Percentiles rank a stretch among this genome's conserved stretches.
phyloP scores from a whole-genome alignment of 495 filamentous ascomycete species.

The Clohesyomyces aquaticus region DNA sequence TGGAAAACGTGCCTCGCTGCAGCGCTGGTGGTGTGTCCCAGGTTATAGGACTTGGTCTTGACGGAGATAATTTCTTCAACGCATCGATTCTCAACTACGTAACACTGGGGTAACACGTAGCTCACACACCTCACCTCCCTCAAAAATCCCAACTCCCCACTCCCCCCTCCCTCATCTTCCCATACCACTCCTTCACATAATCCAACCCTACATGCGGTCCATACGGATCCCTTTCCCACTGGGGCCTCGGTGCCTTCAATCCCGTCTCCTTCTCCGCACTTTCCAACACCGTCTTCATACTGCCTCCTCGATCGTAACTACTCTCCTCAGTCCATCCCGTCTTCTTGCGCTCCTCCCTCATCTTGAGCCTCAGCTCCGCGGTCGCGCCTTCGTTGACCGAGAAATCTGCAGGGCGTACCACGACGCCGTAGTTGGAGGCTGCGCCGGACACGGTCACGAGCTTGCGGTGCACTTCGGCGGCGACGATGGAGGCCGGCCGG shows the following conservation, averaged over 20 bases:
- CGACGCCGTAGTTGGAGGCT: slow-evolving; percentile 51
- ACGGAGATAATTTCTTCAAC: no score
- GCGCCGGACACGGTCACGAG: slow-evolving; percentile 55
- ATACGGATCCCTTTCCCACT: slow-evolving; percentile 66
- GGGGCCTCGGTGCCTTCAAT: slow-evolving; percentile 63
- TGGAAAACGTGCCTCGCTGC: no score
- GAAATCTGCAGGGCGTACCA: slow-evolving; percentile 45
- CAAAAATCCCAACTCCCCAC: slow-evolving; percentile 20
- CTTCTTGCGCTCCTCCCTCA: slow-evolving; percentile 35
- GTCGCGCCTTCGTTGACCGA: slow-evolving; percentile 45
- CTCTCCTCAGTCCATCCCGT: slow-evolving; percentile 14
- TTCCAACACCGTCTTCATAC: slow-evolving; percentile 45
- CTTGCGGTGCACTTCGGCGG: slow-evolving; percentile 53
- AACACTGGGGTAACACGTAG: no score
- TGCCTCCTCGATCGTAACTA: slow-evolving; percentile 52
- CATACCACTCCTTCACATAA: slow-evolving; percentile 69
- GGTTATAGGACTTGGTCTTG: no score
- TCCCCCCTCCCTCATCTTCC: slow-evolving; percentile 52
- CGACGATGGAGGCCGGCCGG: slow-evolving; percentile 52
- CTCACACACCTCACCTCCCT: no score
- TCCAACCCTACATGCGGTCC: slow-evolving; percentile 77
- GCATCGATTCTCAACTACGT: no score
- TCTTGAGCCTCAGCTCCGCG: slow-evolving; percentile 43
- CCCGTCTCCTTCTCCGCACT: slow-evolving; percentile 51
- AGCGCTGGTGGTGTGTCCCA: no score